These are phyloP conservation scores for Mentha longifolia DNA, from an alignment of 257 asterid genomes.

Conservation along the genomic window DNA sequence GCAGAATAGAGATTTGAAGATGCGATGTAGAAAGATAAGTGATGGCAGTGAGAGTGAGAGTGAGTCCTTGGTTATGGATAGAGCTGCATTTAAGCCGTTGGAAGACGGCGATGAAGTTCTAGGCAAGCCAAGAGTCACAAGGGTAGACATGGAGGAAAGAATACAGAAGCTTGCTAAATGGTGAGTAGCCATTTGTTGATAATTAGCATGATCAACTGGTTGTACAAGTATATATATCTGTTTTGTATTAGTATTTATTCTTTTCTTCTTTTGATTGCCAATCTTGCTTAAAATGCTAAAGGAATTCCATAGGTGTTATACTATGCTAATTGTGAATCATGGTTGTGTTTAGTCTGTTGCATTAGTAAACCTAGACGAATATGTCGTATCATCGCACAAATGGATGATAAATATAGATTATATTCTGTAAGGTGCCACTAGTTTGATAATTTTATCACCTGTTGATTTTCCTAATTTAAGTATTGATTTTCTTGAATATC, in stretches of 20 bases:
- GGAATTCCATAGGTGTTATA: too few relatives aligned
- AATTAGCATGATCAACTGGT: constrained; percentile 1
- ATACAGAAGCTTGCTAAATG: constrained; percentile 85
- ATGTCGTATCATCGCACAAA: too few relatives aligned
- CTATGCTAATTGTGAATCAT: constrained; percentile 3
- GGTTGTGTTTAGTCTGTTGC: constrained; percentile 1
- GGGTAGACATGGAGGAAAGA: constrained; percentile 90
- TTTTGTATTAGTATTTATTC: neutral
- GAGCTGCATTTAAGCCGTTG: constrained; percentile 79
- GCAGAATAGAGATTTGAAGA: constrained; percentile 23
- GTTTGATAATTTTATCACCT: neutral
- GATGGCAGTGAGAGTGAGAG: constrained; percentile 34
- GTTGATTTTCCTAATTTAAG: constrained; percentile 11
- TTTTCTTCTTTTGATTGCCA: neutral
- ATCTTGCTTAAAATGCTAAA: neutral
- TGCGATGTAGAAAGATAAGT: constrained; percentile 23
- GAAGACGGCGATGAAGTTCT: constrained; percentile 43
- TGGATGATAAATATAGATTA: neutral
- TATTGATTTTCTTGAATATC: constrained; percentile 2
- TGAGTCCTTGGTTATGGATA: constrained; percentile 47
- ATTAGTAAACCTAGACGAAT: neutral
- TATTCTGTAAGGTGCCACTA: constrained; percentile 1
- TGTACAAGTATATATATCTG: neutral
- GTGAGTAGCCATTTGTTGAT: constrained; percentile 47
- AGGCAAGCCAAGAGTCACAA: constrained; percentile 66